phyloP scores from a whole-genome alignment of 768 basidiomycete species.

The Rhodotorula diobovata region DNA sequence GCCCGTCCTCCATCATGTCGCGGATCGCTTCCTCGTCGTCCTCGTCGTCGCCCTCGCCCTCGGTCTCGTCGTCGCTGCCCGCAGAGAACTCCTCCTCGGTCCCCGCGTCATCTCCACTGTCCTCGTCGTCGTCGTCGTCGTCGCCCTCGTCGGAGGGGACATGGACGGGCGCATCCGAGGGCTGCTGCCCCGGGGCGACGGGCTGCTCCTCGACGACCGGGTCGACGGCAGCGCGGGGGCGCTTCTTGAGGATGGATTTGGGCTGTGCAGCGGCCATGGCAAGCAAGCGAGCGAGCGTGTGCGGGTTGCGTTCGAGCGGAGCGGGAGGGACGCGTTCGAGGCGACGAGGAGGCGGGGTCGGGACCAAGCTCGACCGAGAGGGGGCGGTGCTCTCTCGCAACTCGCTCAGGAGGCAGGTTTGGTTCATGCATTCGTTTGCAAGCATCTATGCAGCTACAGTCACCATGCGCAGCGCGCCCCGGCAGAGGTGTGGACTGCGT shows the following conservation, averaged over 20 bases:
- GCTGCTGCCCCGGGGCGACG: not conserved
- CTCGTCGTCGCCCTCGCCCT: slow-evolving; percentile 16
- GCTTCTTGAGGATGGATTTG: slow-evolving; percentile 39
- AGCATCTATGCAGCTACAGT: too few species aligned
- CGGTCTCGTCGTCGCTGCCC: slow-evolving; percentile 14
- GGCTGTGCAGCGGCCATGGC: slow-evolving; percentile 10
- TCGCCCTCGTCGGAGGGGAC: not conserved
- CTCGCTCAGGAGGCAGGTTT: too few species aligned
- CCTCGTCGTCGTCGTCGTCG: slow-evolving; percentile 21
- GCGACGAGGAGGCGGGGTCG: too few species aligned
- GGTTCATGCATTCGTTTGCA: too few species aligned
- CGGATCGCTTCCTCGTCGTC: slow-evolving; percentile 37
- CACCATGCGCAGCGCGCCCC: too few species aligned
- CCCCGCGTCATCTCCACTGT: not conserved
- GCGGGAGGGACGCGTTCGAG: not conserved
- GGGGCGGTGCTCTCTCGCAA: not conserved
- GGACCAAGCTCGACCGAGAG: not conserved
- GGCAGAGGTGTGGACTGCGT: too few species aligned
- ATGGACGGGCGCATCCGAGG: slow-evolving; percentile 8
- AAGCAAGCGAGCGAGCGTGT: too few species aligned
- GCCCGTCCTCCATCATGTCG: slow-evolving; percentile 30
- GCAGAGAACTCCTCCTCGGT: slow-evolving; percentile 29
- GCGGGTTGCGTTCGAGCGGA: not conserved
- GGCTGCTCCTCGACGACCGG: slow-evolving; percentile 16
- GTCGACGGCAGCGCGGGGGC: slow-evolving; percentile 24